Evolutionary conservation across 805 yeast genomes (phyloP).

Genomic region (Saccharomycopsis fibuligera): DNA sequence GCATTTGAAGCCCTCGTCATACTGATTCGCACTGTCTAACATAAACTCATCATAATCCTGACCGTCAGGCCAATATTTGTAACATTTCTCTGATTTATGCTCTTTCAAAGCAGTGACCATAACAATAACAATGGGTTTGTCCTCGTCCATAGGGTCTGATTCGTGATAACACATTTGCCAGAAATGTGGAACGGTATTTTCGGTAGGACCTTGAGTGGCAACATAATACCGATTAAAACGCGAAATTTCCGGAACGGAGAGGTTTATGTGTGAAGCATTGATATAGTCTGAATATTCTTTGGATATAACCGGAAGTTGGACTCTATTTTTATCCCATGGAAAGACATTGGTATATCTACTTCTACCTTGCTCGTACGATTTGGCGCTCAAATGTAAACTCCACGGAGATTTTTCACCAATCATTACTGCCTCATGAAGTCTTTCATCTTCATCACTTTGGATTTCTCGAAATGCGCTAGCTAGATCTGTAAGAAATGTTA

Average conservation of each 20-base stretch:
- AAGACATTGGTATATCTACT: slow-evolving; percentile 59
- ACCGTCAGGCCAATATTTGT: slow-evolving; percentile 69
- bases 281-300: slow-evolving; percentile 50
- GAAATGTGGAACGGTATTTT: slow-evolving; percentile 68
- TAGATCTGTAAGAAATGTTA: slow-evolving; percentile 16
- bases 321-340: slow-evolving; percentile 61
- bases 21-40: slow-evolving; percentile 9
- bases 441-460: slow-evolving; percentile 31
- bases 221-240: slow-evolving; percentile 37
- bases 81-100: slow-evolving; percentile 67
- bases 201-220: slow-evolving; percentile 78
- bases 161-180: slow-evolving; percentile 80
- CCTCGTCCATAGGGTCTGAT: slow-evolving; percentile 49
- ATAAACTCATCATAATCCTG: slow-evolving; percentile 24
- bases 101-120: slow-evolving; percentile 78
- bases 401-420: slow-evolving; percentile 17
- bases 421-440: slow-evolving; percentile 33
- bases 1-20: slow-evolving; percentile 15
- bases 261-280: slow-evolving; percentile 69
- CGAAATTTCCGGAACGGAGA: slow-evolving; percentile 26
- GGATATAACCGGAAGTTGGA: slow-evolving; percentile 30
- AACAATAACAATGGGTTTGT: slow-evolving; percentile 44
- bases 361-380: slow-evolving; percentile 26
- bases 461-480: slow-evolving; percentile 29
- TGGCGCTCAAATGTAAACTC: slow-evolving; percentile 22